Conservation (phyloP, 352 stramenopile species). For the Pythium aristosporum region DNA sequence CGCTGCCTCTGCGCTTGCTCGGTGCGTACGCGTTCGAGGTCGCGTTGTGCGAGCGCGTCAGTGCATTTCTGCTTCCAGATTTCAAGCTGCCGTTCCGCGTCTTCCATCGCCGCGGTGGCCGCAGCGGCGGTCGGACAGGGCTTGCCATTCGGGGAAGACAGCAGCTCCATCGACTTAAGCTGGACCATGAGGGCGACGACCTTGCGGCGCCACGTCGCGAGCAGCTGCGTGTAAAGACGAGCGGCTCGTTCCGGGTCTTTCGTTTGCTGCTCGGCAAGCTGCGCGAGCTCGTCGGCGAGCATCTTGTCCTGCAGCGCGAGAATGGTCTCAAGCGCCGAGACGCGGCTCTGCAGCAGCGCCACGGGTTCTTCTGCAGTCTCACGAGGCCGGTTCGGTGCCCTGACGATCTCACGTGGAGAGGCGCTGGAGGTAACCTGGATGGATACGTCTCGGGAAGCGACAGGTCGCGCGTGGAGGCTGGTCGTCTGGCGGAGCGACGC, state of each 20-base stretch:
- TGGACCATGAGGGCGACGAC: slow-evolving; percentile 61
- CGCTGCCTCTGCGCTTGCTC: slow-evolving; percentile 31
- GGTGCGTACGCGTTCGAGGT: slow-evolving; percentile 42
- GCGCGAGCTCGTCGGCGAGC: slow-evolving; percentile 35
- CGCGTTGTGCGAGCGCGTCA: slow-evolving; percentile 61
- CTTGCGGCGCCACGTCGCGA: slow-evolving; percentile 59
- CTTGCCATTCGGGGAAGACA: background rate
- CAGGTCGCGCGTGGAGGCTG: background rate
- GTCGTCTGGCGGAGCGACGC: slow-evolving; percentile 7
- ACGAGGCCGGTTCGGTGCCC: background rate
- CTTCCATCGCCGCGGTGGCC: background rate
- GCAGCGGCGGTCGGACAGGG: background rate
- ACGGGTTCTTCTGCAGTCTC: slow-evolving; percentile 2
- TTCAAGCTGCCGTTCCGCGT: slow-evolving; percentile 35
- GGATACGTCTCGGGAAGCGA: background rate
- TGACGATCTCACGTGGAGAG: background rate
- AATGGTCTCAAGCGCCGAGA: slow-evolving; percentile 55
- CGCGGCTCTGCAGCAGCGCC: slow-evolving; percentile 41
- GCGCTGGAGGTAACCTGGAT: background rate
- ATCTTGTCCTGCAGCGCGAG: slow-evolving; percentile 59
- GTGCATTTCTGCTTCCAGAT: slow-evolving; percentile 51
- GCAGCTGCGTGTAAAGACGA: slow-evolving; percentile 33
- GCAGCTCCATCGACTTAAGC: slow-evolving; percentile 39
- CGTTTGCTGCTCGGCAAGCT: slow-evolving; percentile 27
- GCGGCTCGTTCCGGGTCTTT: slow-evolving; percentile 21